Percentiles rank a stretch among this genome's conserved stretches.
Evolutionary conservation across 2,329 filamentous ascomycete species (phyloP).

Genomic region (Botrytis byssoidea): DNA sequence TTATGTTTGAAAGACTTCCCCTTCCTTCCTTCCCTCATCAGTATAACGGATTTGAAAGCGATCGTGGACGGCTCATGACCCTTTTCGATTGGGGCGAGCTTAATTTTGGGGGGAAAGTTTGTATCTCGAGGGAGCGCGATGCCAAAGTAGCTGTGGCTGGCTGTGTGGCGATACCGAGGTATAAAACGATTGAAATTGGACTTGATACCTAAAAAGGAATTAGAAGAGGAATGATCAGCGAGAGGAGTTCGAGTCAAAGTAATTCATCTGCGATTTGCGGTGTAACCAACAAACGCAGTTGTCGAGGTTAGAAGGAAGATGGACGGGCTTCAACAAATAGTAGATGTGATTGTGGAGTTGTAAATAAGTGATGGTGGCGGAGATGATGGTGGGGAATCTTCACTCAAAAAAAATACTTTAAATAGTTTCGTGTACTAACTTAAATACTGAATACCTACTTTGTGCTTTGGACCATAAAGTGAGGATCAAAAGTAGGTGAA

Average conservation of each 20-base stretch:
- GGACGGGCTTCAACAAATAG: constrained; percentile 12
- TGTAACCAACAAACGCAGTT: constrained; percentile 11
- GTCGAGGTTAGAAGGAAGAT: constrained; percentile 1
- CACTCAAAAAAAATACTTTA: constrained; percentile 6
- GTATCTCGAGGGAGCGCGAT: background rate
- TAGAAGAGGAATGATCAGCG: constrained; percentile 18
- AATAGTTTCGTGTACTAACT: constrained; percentile 6
- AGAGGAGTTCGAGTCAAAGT: constrained; percentile 2
- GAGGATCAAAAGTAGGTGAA: constrained; percentile 1
- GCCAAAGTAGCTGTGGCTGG: constrained; percentile 5
- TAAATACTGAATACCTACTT: background rate
- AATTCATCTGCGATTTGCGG: constrained; percentile 16
- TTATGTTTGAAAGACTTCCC: constrained; percentile 25
- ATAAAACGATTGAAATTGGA: constrained; percentile 10
- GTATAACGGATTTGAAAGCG: constrained; percentile 28
- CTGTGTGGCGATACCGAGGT: constrained; percentile 16
- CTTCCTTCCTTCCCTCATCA: constrained; percentile 35
- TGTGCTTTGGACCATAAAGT: background rate
- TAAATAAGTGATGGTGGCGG: constrained; percentile 19
- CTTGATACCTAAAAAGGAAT: constrained; percentile 13
- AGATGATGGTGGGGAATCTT: constrained; percentile 21
- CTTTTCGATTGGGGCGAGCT: constrained; percentile 17
- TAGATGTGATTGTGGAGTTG: constrained; percentile 5
- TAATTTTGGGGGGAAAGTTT: background rate
- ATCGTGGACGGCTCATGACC: constrained; percentile 29